Percentiles rank a stretch among this genome's conserved stretches.
These are phyloP conservation scores for Pseudognaphalium luteoalbum DNA, from an alignment of 129 eudicot species.

Conservation along the genomic window DNA sequence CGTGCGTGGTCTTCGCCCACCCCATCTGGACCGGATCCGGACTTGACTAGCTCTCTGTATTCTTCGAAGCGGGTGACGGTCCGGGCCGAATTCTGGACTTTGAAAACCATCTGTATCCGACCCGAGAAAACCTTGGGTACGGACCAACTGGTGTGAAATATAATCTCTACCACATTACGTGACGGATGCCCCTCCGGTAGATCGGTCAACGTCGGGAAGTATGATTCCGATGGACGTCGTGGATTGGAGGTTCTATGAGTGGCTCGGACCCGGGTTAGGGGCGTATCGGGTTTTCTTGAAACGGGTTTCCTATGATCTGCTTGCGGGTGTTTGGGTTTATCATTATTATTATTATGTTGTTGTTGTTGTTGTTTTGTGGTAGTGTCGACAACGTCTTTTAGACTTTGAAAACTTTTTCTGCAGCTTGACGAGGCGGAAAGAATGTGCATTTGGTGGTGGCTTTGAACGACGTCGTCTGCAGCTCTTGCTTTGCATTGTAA, in stretches of 20 bases:
- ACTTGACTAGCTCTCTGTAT: constrained; percentile 63
- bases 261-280: constrained; percentile 29
- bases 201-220: constrained; percentile 74
- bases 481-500: constrained; percentile 86
- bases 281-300: constrained; percentile 45
- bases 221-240: constrained; percentile 38
- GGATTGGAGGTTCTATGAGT: constrained; percentile 13
- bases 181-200: constrained; percentile 89
- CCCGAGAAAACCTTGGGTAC: constrained; percentile 65
- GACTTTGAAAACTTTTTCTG: constrained; percentile 53
- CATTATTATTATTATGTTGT: constrained; percentile 22
- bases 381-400: constrained; percentile 61
- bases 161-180: constrained; percentile 90
- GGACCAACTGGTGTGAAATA: constrained; percentile 90
- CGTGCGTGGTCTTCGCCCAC: constrained; percentile 70
- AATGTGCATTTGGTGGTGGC: constrained; percentile 32
- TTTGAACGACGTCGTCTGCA: constrained; percentile 64
- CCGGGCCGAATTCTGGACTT: constrained; percentile 73
- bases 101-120: constrained; percentile 83
- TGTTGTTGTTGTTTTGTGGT: constrained; percentile 15
- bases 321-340: constrained; percentile 30
- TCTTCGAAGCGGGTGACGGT: constrained; percentile 87
- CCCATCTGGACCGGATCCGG: constrained; percentile 30
- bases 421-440: constrained; percentile 63
- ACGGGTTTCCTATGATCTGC: constrained; percentile 18